Percentiles rank a stretch among this genome's conserved stretches.
Conservation (phyloP, 208 protist species). For the Leishmania arabica region DNA sequence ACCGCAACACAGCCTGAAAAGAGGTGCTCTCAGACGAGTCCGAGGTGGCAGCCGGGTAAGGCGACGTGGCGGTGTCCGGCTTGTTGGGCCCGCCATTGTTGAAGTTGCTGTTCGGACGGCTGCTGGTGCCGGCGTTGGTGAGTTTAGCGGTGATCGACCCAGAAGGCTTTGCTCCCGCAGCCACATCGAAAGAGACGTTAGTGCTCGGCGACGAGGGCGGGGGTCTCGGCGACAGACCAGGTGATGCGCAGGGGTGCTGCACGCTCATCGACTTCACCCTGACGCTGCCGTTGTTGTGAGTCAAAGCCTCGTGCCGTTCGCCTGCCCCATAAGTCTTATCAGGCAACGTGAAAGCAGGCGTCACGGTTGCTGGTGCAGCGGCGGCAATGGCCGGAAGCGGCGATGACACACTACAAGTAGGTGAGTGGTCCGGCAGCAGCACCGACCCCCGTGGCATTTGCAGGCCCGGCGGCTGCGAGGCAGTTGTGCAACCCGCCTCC, state of each 20-base stretch:
- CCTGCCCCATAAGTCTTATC: background rate
- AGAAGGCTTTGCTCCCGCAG: background rate
- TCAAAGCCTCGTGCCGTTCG: background rate
- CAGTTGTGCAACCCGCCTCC: background rate
- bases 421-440: background rate
- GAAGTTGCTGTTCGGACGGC: background rate
- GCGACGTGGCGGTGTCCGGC: background rate
- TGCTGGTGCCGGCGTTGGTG: background rate
- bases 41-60: no score
- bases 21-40: background rate
- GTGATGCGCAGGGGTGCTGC: background rate
- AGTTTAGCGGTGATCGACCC: background rate
- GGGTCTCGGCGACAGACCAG: background rate
- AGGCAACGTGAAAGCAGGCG: background rate
- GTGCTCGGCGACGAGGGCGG: background rate
- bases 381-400: background rate
- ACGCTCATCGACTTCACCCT: no score
- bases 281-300: background rate
- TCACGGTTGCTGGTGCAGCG: background rate
- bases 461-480: background rate
- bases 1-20: background rate
- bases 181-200: no score
- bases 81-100: background rate
- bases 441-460: background rate
- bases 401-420: background rate